phyloP scores from a whole-genome alignment of 768 basidiomycete genomes.

The Hericium erinaceus region DNA sequence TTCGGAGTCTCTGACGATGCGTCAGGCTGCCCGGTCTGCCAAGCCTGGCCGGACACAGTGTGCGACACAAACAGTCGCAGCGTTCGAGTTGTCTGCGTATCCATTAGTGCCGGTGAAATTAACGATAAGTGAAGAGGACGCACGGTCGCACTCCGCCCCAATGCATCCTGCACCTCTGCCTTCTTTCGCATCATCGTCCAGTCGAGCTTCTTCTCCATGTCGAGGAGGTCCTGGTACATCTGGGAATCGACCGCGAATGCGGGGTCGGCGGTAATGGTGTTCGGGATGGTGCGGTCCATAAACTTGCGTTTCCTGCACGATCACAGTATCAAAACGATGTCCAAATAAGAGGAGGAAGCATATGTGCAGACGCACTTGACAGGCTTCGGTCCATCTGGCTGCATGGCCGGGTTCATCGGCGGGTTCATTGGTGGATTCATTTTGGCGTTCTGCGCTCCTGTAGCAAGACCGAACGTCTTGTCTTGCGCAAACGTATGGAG shows the following conservation, averaged over 20 bases:
- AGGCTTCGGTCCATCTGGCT: not conserved
- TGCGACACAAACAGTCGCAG: conserved; percentile 83
- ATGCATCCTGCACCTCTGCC: conserved; percentile 85
- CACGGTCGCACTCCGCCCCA: conserved; percentile 66
- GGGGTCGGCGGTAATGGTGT: conserved; percentile 63
- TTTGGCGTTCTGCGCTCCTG: not conserved
- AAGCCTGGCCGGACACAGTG: conserved; percentile 74
- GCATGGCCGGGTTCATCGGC: not conserved
- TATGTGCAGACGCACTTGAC: not conserved
- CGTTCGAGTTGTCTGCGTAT: conserved; percentile 66
- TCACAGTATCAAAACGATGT: not conserved
- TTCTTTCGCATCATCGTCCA: conserved; percentile 92
- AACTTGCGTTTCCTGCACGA: conserved; percentile 60
- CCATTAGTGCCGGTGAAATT: not conserved
- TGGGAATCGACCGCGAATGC: conserved; percentile 73
- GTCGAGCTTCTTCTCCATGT: conserved; percentile 86
- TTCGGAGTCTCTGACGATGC: conserved; percentile 34
- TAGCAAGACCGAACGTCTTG: not conserved
- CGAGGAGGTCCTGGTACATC: conserved; percentile 80
- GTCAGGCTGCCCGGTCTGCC: conserved; percentile 46
- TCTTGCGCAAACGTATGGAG: not conserved
- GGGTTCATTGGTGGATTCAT: not conserved
- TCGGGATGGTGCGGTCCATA: conserved; percentile 71
- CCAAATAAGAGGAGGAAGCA: not conserved
- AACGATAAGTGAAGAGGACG: conserved; percentile 12